A percentile compares a stretch with the other conserved stretches of the same genome.
Evolutionary conservation across 129 eudicot species (phyloP).

Genomic region (Saussurea involucrata): DNA sequence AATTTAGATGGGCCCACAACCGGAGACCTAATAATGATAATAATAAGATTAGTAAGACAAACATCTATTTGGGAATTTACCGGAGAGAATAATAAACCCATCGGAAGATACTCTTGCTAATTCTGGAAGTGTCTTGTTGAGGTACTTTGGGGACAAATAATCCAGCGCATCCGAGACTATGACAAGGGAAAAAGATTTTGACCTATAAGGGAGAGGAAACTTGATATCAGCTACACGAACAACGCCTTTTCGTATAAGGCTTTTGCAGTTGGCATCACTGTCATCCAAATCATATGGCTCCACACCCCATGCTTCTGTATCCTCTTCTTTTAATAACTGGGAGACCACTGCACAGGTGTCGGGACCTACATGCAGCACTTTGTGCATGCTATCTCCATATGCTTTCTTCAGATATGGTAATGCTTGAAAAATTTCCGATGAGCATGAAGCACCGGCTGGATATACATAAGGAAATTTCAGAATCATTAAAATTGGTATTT

Average conservation of each 20-base stretch:
- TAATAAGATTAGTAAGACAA: background rate
- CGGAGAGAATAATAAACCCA: constrained; percentile 73
- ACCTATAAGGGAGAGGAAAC: constrained; percentile 72
- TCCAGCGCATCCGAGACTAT: constrained; percentile 84
- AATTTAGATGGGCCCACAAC: background rate
- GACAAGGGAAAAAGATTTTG: constrained; percentile 75
- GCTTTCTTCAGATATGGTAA: constrained; percentile 65
- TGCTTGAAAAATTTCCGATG: constrained; percentile 51
- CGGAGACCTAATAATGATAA: background rate
- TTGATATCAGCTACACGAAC: constrained; percentile 87
- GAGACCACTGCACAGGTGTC: constrained; percentile 86
- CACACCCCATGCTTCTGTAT: constrained; percentile 89
- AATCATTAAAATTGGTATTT: background rate
- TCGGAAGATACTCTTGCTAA: constrained; percentile 75
- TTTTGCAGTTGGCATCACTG: constrained; percentile 60
- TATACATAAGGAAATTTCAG: constrained; percentile 1
- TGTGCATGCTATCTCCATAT: constrained; percentile 77
- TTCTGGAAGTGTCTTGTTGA: constrained; percentile 80
- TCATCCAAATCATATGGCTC: constrained; percentile 90
- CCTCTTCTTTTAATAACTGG: constrained; percentile 68
- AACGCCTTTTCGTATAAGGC: constrained; percentile 65
- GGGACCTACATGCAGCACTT: constrained; percentile 82
- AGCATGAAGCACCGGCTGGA: constrained; percentile 65
- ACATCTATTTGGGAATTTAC: constrained; percentile 29
- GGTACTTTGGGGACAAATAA: constrained; percentile 81